Evolutionary conservation across 2,329 filamentous ascomycete genomes (phyloP), one percentile per base, ranked within the genome.

Genomic region (Lachnellula occidentalis): DNA sequence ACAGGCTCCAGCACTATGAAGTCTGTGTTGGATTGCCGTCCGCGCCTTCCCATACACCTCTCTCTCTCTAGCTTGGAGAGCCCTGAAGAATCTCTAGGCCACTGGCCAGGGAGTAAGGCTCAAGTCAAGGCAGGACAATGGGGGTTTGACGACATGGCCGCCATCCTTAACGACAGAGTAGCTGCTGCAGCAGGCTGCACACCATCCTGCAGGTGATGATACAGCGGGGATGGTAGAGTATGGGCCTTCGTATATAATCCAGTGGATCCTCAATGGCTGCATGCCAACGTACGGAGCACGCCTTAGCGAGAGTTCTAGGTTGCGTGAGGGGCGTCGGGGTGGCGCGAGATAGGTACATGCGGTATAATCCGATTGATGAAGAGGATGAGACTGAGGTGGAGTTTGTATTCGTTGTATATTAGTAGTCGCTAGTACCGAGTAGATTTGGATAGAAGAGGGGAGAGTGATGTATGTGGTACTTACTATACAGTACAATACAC

Each of bases 151-250:
- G 41, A 43, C 41, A 24, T 21, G 19, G 41, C 21, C 41, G 41
- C 41, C 41, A 43, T 43, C 5, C 14, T 19, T 45, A 51, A 54
- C 19, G 21, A 39, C 31, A 42, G 36, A 31, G 48, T 47, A 22
- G 19, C 56, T 48, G 49, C 27, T 11, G 27, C 27, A 11, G 27
- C 8, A 31, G 27, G 27, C 27, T 31, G 8, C 27, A 31, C 27
- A 31, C 27, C 27, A 31, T 31, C 43, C 41, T 57, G 54, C 52
- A 53, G 45, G 54, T 51, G 52, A 53, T 45, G 31, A 49, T 37
- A 37, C 50, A 52, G 42, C 34, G 15, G 31, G 12, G 22, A 21
- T 7, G 48, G 39, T 21, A 21, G 4, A 45, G 39, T 42, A 27
- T 45, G 43, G 45, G 41, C 41, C 21, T 19, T 17, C 21, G 19